These are phyloP conservation scores for Coemansia aciculifera DNA, from an alignment of 192 early-diverging fungal genomes.

Conservation along the genomic window DNA sequence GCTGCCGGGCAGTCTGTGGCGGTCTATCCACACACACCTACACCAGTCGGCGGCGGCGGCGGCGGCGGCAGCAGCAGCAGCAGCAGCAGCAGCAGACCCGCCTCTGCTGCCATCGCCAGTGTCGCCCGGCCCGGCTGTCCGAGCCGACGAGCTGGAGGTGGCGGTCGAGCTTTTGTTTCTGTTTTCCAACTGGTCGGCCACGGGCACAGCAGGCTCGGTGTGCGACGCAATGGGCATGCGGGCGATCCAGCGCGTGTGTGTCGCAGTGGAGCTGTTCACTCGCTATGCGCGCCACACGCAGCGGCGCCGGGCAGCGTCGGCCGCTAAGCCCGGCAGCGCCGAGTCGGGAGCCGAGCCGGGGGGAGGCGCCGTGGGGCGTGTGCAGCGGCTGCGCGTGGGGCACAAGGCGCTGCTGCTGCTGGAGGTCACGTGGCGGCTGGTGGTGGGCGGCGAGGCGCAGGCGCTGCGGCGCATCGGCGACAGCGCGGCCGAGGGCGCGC, in stretches of 20 bases:
- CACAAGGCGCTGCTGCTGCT: slow-evolving; percentile 48
- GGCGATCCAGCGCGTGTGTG: slow-evolving; percentile 19
- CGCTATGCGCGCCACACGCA: slow-evolving; percentile 21
- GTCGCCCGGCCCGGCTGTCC: not conserved
- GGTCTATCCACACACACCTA: slow-evolving; percentile 14
- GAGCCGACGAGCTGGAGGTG: slow-evolving; percentile 37
- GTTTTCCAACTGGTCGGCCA: slow-evolving; percentile 20
- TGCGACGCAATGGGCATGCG: slow-evolving; percentile 10
- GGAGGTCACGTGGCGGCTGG: slow-evolving; percentile 35
- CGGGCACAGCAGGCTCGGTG: not conserved
- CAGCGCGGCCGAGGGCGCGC: not conserved
- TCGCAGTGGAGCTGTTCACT: slow-evolving; percentile 38
- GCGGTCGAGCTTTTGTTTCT: slow-evolving; percentile 44
- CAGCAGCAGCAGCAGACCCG: not conserved
- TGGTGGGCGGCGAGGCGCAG: slow-evolving; percentile 41
- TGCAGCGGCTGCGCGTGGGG: slow-evolving; percentile 44
- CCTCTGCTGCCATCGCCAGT: not conserved
- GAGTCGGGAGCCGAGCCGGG: not conserved
- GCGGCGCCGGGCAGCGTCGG: not conserved
- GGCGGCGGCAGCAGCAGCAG: not conserved
- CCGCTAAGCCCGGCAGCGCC: not conserved
- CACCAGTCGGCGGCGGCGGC: not conserved
- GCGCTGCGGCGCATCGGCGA: slow-evolving; percentile 22
- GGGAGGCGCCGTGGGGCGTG: slow-evolving; percentile 12
- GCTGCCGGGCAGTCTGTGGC: slow-evolving; percentile 25